phyloP scores from a whole-genome alignment of 208 protist genomes.

The Trypanosoma cruzi region DNA sequence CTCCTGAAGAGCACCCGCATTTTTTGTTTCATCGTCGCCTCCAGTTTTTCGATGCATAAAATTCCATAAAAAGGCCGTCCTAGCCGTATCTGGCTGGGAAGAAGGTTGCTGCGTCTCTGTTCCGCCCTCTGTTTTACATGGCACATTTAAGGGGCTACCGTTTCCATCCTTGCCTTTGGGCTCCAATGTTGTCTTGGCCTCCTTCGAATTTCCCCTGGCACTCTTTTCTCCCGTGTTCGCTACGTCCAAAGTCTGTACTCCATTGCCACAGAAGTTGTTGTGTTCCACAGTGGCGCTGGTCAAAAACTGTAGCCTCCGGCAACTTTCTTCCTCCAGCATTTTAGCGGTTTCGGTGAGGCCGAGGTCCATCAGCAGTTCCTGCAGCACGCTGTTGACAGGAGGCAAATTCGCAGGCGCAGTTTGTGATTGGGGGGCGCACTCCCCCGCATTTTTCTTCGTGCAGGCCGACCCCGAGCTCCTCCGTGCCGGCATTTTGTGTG shows the following conservation, averaged over 20 bases:
- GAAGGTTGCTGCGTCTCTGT: not conserved
- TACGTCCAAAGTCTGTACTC: not conserved
- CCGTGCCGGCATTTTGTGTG: constrained; percentile 2
- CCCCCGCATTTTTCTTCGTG: not conserved
- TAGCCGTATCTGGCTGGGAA: not conserved
- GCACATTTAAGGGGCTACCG: not conserved
- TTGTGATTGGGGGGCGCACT: not conserved
- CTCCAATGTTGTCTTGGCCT: not conserved
- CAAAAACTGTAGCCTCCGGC: constrained; percentile 20
- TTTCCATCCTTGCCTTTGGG: not conserved
- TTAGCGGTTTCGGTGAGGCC: constrained; percentile 56
- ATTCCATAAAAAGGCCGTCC: constrained; percentile 1
- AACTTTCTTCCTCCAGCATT: constrained; percentile 44
- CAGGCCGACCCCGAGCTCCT: not conserved
- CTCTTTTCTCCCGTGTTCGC: not conserved
- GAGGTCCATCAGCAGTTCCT: constrained; percentile 48
- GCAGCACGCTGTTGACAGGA: constrained; percentile 20
- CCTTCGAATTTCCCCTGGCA: not conserved
- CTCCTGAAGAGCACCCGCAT: constrained; percentile 1
- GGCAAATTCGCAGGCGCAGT: not conserved
- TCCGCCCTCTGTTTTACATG: not conserved
- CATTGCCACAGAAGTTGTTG: not conserved
- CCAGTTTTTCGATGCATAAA: not conserved
- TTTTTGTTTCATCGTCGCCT: not conserved
- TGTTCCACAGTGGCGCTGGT: not conserved